These are phyloP conservation scores for Pestalotiopsis sp. DNA, from an alignment of 2,329 filamentous ascomycete species.

Conservation along the genomic window DNA sequence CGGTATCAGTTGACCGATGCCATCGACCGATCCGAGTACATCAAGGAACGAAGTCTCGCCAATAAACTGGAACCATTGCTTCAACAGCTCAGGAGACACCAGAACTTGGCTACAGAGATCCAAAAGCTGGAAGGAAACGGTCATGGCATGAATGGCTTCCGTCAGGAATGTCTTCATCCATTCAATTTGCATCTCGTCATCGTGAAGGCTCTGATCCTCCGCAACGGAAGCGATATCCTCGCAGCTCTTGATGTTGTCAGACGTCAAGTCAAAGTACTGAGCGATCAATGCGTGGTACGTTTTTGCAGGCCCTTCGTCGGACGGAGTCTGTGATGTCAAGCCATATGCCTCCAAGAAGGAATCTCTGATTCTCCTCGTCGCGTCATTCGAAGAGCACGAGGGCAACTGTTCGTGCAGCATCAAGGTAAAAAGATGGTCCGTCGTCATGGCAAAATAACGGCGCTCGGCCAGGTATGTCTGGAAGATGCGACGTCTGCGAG, in stretches of 20 bases:
- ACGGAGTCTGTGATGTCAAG: conserved; percentile 32
- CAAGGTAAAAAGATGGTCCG: conserved; percentile 58
- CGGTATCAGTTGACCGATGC: conserved; percentile 49
- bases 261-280: conserved; percentile 50
- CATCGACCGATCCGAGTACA: conserved; percentile 47
- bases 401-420: conserved; percentile 43
- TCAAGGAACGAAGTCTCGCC: conserved; percentile 71
- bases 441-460: conserved; percentile 67
- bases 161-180: conserved; percentile 44
- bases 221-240: conserved; percentile 53
- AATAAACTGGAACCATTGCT: conserved; percentile 78
- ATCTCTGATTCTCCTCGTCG: conserved; percentile 30
- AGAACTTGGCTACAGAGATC: conserved; percentile 60
- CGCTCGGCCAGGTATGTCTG: conserved; percentile 74
- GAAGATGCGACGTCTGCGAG: conserved; percentile 69
- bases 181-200: conserved; percentile 27
- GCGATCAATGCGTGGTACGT: conserved; percentile 49
- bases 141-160: conserved; percentile 75
- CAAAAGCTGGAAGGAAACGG: conserved; percentile 72
- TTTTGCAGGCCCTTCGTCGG: conserved; percentile 34
- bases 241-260: conserved; percentile 51
- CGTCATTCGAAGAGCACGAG: conserved; percentile 24
- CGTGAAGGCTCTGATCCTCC: conserved; percentile 45
- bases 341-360: conserved; percentile 34
- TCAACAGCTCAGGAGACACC: conserved; percentile 59